phyloP scores from a whole-genome alignment of 768 basidiomycete species.

The Leccinum disarticulatum region DNA sequence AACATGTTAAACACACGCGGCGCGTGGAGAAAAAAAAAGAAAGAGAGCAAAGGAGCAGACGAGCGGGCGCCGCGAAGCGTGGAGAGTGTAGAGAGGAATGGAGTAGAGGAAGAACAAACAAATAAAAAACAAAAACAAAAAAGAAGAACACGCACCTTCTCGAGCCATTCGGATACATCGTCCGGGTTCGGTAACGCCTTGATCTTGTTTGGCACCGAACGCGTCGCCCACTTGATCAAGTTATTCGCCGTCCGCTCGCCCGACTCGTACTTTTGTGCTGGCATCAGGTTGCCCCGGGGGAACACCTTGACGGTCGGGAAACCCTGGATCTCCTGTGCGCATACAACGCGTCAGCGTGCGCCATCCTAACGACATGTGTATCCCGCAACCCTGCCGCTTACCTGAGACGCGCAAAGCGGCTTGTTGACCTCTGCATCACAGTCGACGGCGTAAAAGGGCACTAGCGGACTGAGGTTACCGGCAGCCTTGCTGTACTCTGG shows the following conservation, averaged over 20 bases:
- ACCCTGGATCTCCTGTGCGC: slow-evolving; percentile 67
- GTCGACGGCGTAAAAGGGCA: slow-evolving; percentile 92
- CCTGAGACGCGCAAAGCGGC: slow-evolving; percentile 78
- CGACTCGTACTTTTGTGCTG: slow-evolving; percentile 64
- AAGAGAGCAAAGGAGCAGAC: not conserved
- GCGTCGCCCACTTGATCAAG: slow-evolving; percentile 74
- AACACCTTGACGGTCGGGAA: slow-evolving; percentile 95
- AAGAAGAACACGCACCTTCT: slow-evolving; percentile 51
- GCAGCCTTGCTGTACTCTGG: slow-evolving; percentile 88
- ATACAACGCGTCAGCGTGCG: not conserved
- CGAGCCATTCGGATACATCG: slow-evolving; percentile 67
- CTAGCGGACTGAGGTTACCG: slow-evolving; percentile 69
- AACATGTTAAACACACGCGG: not conserved
- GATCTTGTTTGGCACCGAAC: slow-evolving; percentile 71
- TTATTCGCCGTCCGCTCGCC: slow-evolving; percentile 69
- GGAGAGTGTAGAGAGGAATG: not conserved
- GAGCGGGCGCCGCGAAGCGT: not conserved
- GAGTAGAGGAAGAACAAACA: not conserved
- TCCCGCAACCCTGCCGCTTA: slow-evolving; percentile 16
- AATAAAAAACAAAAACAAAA: not conserved
- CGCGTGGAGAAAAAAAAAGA: not conserved
- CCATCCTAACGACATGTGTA: not conserved
- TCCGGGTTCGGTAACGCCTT: slow-evolving; percentile 55
- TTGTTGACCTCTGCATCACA: slow-evolving; percentile 85
- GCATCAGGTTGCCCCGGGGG: slow-evolving; percentile 67